Percentiles rank a stretch among this genome's conserved stretches.
Conservation (phyloP, 257 asterid species). For the Solanum tarijense region DNA sequence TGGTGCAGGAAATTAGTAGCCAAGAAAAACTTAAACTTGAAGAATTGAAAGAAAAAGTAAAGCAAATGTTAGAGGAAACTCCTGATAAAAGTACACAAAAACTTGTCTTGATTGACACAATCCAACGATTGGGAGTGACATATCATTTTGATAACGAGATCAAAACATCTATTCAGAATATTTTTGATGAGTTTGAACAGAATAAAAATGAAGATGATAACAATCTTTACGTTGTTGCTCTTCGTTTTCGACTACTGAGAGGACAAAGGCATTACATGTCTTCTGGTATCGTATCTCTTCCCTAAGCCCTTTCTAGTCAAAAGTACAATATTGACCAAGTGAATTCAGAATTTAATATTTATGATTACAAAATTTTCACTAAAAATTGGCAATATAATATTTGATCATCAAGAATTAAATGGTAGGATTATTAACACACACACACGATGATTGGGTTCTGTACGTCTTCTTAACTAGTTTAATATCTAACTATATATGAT, state of each 20-base stretch:
- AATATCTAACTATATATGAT: no score
- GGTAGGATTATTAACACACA: no score
- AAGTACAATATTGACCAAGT: no score
- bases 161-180: neutral
- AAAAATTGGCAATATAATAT: no score
- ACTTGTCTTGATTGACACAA: neutral
- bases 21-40: neutral
- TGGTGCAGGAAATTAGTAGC: neutral
- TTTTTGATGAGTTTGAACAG: neutral
- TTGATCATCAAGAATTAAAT: no score
- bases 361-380: no score
- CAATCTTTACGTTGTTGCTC: neutral
- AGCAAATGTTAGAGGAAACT: neutral
- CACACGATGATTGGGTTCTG: no score
- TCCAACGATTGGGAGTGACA: constrained; percentile 8
- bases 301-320: no score
- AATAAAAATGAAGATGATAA: neutral
- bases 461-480: no score
- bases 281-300: neutral
- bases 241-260: constrained; percentile 9
- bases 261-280: constrained; percentile 9
- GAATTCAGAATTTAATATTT: no score
- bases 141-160: constrained; percentile 9
- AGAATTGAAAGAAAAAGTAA: neutral
- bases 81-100: neutral